phyloP scores from a whole-genome alignment of 1,284 basidiomycete genomes.

The Sporisorium iseilematis-ciliati region DNA sequence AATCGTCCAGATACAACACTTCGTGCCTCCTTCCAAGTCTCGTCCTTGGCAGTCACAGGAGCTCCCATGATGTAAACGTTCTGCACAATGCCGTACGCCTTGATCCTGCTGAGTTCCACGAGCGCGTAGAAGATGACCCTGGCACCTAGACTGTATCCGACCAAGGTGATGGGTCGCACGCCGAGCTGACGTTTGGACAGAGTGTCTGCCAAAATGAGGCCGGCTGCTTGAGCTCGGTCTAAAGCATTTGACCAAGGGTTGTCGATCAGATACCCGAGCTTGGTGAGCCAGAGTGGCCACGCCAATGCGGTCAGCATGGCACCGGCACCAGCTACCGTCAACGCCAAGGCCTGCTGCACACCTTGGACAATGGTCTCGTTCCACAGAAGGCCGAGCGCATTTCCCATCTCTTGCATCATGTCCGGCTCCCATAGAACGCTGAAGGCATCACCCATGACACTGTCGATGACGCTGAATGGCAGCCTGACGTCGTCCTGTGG shows the following conservation, averaged over 20 bases:
- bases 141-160: conserved; percentile 68
- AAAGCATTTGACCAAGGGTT: conserved; percentile 69
- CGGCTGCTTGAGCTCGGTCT: conserved; percentile 64
- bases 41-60: conserved; percentile 64
- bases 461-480: conserved; percentile 68
- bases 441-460: conserved; percentile 68
- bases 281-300: conserved; percentile 69
- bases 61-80: conserved; percentile 69
- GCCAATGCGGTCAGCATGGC: conserved; percentile 65
- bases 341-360: conserved; percentile 66
- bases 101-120: conserved; percentile 61
- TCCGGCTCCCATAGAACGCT: conserved; percentile 69
- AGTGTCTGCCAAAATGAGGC: conserved; percentile 68
- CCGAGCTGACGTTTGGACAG: conserved; percentile 65
- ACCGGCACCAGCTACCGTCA: conserved; percentile 63
- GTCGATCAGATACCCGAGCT: conserved; percentile 69
- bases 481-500: conserved; percentile 64
- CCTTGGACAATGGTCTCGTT: conserved; percentile 69
- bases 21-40: conserved; percentile 63
- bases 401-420: conserved; percentile 70
- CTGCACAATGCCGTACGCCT: conserved; percentile 68
- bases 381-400: conserved; percentile 68
- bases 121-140: conserved; percentile 68
- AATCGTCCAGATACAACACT: conserved; percentile 66
- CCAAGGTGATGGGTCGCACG: conserved; percentile 68